Base-by-base conservation (phyloP, 1,284 basidiomycete species). In the Bondarzewia mesenterica region DNA sequence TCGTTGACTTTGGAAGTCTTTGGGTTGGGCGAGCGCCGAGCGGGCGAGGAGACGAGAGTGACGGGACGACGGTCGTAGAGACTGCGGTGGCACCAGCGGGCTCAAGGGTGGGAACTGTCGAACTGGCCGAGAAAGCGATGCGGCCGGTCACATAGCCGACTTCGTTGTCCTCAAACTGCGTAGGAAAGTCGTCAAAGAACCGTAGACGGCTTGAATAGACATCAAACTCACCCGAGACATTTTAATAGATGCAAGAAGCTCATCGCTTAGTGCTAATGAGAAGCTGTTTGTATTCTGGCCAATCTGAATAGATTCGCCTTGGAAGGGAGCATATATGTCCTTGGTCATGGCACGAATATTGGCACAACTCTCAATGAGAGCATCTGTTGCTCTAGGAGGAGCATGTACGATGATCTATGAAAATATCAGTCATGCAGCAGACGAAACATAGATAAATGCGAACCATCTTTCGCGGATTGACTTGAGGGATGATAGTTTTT, bases 201-300 rank as follows among this genome's bases (percentile, higher is more conserved):
- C 48, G 47, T 42, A 39, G 25, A 44, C 29, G 18, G 12, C 5
- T 10, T 54, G 61, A 18, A 42, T 26, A 16, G 8, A 21, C 4
- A 27, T 2, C 16, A 25, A 27, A 35, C 14, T 70, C 83, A 94
- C 93, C 63, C 87, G 80, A 10, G 93, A 94, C 82, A 97, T 88
- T 63, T 85, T 85, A 52, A 98, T 67, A 2, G 82, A 79, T 3
- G 75, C 76, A 54, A 96, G 68, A 52, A 97, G 70, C 56, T 88
- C 82, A 54, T 99, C 96, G 51, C 92, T 93, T 42, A 99, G 79
- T 8, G 90, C 89, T 53, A 99, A 85, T 1, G 93, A 93, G 68
- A 93, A 99, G 60, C 83, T 92, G 59, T 89, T 91, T 12, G 92
- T 95, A 57, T 97, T 91, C 65, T 98, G 93, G 38, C 96, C 96